Evolutionary conservation across 108 stramenopile species (phyloP).

Genomic region (Nannochloropsis oceanica): DNA sequence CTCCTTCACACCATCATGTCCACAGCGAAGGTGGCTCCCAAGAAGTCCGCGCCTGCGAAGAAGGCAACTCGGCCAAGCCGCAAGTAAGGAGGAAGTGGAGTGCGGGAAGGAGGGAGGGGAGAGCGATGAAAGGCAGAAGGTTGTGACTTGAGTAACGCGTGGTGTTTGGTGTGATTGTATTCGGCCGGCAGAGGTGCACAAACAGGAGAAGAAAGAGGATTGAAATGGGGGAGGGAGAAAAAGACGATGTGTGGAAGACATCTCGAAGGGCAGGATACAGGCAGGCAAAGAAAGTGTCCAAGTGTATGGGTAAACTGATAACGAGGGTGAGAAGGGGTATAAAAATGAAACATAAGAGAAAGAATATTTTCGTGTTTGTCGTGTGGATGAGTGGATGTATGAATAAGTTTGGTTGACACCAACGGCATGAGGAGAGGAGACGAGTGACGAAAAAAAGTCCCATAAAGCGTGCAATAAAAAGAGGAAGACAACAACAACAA

Average conservation of each 20-base stretch:
- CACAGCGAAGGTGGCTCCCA: neutral
- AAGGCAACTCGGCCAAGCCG: neutral
- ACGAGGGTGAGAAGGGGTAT: neutral
- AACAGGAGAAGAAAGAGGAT: neutral
- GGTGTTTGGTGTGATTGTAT: too few relatives aligned
- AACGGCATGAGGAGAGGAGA: too few relatives aligned
- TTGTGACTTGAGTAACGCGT: too few relatives aligned
- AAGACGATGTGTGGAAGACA: neutral
- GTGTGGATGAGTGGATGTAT: too few relatives aligned
- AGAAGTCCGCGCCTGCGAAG: neutral
- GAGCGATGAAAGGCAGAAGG: neutral
- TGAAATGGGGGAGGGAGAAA: neutral
- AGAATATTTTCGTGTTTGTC: too few relatives aligned
- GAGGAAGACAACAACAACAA: too few relatives aligned
- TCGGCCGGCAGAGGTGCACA: too few relatives aligned
- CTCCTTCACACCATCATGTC: neutral
- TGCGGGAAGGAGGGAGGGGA: neutral
- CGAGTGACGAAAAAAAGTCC: too few relatives aligned
- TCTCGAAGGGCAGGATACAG: too few relatives aligned
- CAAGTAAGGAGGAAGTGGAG: neutral
- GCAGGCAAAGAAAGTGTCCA: neutral
- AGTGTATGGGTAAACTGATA: neutral
- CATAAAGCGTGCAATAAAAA: too few relatives aligned
- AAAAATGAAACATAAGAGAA: too few relatives aligned
- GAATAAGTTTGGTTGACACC: too few relatives aligned